Base-by-base conservation (phyloP, 2,329 filamentous ascomycete species). In the Arthrobotrys sphaeroides region DNA sequence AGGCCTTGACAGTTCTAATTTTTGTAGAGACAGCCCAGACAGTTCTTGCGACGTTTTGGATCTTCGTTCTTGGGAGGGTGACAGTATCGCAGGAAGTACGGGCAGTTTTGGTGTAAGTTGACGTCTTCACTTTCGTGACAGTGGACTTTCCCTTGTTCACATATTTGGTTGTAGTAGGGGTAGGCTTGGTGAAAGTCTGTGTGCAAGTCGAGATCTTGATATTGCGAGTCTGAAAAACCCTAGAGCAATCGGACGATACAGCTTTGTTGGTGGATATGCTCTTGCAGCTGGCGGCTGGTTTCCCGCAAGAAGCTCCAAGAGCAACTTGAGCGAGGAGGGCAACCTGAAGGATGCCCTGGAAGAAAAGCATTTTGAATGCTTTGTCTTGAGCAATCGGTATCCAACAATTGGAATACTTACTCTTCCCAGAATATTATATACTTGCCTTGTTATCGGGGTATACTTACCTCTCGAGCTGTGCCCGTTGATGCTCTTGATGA, bases 61-160 rank as follows among this genome's bases (percentile, higher is more conserved):
- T 49, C 24, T 22, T 62, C 6, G 59, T 62, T 6, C 20, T 62
- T 12, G 38, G 38, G 9, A 62, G 38, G 10, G 59, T 62, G n/a
- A 47, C 59, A 47, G 59, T 62, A 6, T 45, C n/a, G 22, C 40
- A 62, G 20, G 59, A 40, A 12, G 40, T 62, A 22, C 33, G 28
- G 33, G 47, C 26, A 18, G 59, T 62, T 20, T 49, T 62, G 12
- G 40, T 62, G 12, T 38, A 43, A 13, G 53, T 59, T 10, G 33
- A 40, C 40, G 53, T 59, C 24, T 59, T 59, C 53, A 31, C 36
- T 10, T 20, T 31, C 13, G 18, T 40, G n/a, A 12, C 6, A 13
- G 53, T 59, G 3, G 53, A 40, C 10, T 42, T 59, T 5, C 53
- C 53, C 33, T 59, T 59, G 31, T 59, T 59, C 24, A 59, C 33